Evolutionary conservation across 192 early-diverging fungal species (phyloP).

Genomic region (Jimgerdemannia flammicorona): DNA sequence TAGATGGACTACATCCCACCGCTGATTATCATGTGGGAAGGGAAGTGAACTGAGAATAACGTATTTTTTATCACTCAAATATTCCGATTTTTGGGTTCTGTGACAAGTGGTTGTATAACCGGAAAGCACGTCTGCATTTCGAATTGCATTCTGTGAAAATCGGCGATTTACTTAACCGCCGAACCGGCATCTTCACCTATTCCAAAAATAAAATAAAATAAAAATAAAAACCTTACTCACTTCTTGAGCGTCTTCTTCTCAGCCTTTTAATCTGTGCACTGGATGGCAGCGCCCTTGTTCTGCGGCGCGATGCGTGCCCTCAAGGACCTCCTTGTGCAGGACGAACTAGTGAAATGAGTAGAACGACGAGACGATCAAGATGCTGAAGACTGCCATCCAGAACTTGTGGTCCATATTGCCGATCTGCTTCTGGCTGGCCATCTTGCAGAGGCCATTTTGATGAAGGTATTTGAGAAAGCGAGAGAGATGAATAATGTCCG

Average conservation of each 20-base stretch:
- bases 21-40: too few relatives aligned
- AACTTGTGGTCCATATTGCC: slow-evolving; percentile 50
- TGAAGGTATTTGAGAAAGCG: slow-evolving; percentile 34
- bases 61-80: too few relatives aligned
- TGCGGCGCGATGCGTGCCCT: slow-evolving; percentile 7
- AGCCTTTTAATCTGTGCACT: slow-evolving; percentile 25
- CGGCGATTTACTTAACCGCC: background rate
- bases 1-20: too few relatives aligned
- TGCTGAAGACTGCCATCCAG: slow-evolving; percentile 63
- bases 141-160: background rate
- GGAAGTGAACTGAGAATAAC: too few relatives aligned
- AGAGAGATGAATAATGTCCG: background rate
- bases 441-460: slow-evolving; percentile 56
- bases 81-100: too few relatives aligned
- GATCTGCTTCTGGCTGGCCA: slow-evolving; percentile 62
- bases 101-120: too few relatives aligned
- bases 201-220: too few relatives aligned
- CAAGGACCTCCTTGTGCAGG: slow-evolving; percentile 36
- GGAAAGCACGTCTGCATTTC: background rate
- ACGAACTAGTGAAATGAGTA: slow-evolving; percentile 62
- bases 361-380: slow-evolving; percentile 55
- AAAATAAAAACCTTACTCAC: slow-evolving; percentile 17
- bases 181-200: background rate
- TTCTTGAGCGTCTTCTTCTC: slow-evolving; percentile 38
- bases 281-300: slow-evolving; percentile 26